phyloP scores from a whole-genome alignment of 495 filamentous ascomycete species.

The Saxophila tyrrhenica region DNA sequence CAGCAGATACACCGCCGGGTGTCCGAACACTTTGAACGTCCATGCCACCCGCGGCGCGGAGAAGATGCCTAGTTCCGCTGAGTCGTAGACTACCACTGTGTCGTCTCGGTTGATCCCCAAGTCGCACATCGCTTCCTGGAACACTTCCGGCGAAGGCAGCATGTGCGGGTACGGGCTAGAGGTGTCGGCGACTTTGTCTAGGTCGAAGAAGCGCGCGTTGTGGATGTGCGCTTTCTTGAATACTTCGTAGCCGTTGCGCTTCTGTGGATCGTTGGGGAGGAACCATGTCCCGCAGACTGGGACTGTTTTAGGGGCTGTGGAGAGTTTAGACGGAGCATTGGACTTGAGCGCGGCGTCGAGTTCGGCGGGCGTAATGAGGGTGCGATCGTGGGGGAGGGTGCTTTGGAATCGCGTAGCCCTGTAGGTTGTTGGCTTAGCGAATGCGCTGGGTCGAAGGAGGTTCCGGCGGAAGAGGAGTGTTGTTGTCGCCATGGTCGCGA shows the following conservation, averaged over 20 bases:
- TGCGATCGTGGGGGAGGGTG: conserved; percentile 50
- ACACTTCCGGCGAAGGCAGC: conserved; percentile 70
- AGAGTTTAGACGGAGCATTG: conserved; percentile 60
- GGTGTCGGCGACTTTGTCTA: conserved; percentile 80
- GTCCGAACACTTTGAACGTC: conserved; percentile 84
- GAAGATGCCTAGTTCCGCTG: conserved; percentile 79
- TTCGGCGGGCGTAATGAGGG: conserved; percentile 75
- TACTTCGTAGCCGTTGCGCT: conserved; percentile 62
- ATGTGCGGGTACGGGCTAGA: conserved; percentile 90
- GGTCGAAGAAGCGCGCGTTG: conserved; percentile 86
- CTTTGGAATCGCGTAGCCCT: conserved; percentile 1
- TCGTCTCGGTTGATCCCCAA: conserved; percentile 80
- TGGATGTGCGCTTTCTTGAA: conserved; percentile 74
- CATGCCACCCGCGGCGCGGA: conserved; percentile 85
- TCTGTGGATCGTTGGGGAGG: conserved; percentile 71
- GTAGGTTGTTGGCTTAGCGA: not conserved
- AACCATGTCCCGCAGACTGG: conserved; percentile 93
- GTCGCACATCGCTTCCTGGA: conserved; percentile 76
- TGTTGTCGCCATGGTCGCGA: not conserved
- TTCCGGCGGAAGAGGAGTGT: not conserved
- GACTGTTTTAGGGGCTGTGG: conserved; percentile 65
- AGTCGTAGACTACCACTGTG: conserved; percentile 86
- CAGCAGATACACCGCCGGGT: conserved; percentile 76
- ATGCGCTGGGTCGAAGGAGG: not conserved
- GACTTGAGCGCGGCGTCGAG: conserved; percentile 67